Conservation (phyloP, 495 filamentous ascomycete genomes). For the Podospora tetraspora region DNA sequence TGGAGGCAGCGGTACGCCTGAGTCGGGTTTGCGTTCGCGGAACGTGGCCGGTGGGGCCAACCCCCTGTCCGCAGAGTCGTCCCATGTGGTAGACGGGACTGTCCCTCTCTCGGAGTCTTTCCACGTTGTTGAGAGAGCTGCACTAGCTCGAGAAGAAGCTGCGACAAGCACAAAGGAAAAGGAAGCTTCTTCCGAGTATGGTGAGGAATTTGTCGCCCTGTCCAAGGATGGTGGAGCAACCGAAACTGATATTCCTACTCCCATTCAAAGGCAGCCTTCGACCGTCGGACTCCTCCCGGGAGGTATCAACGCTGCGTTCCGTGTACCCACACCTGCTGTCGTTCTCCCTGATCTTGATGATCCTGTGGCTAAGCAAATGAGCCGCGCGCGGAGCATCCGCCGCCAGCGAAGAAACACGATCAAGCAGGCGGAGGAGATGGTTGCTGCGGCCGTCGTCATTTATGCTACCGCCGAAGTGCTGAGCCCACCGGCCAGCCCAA, state of each 20-base stretch:
- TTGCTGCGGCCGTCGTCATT: constrained; percentile 44
- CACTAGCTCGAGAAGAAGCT: constrained; percentile 29
- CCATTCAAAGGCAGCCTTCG: constrained; percentile 24
- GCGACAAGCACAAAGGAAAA: constrained; percentile 19
- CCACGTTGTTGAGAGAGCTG: constrained; percentile 30
- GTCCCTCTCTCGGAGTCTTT: constrained; percentile 37
- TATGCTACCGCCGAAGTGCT: constrained; percentile 40
- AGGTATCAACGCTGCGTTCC: constrained; percentile 31
- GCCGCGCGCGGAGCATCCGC: constrained; percentile 35
- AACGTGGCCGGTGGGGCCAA: constrained; percentile 6
- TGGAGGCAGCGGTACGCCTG: background rate
- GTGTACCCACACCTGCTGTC: constrained; percentile 39
- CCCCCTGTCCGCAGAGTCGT: constrained; percentile 11
- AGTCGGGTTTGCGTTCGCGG: background rate
- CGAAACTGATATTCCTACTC: constrained; percentile 34
- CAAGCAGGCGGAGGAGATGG: constrained; percentile 40
- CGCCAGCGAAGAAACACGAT: constrained; percentile 36
- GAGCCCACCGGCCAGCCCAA: constrained; percentile 34
- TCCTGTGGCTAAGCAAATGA: constrained; percentile 35
- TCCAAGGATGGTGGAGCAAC: constrained; percentile 28
- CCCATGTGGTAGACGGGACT: constrained; percentile 28
- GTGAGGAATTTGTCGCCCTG: constrained; percentile 31
- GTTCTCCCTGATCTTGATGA: constrained; percentile 41
- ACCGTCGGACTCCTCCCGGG: constrained; percentile 16
- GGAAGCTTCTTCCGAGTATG: constrained; percentile 29